phyloP scores from a whole-genome alignment of 2,329 filamentous ascomycete species.

The Penicillium sp. region DNA sequence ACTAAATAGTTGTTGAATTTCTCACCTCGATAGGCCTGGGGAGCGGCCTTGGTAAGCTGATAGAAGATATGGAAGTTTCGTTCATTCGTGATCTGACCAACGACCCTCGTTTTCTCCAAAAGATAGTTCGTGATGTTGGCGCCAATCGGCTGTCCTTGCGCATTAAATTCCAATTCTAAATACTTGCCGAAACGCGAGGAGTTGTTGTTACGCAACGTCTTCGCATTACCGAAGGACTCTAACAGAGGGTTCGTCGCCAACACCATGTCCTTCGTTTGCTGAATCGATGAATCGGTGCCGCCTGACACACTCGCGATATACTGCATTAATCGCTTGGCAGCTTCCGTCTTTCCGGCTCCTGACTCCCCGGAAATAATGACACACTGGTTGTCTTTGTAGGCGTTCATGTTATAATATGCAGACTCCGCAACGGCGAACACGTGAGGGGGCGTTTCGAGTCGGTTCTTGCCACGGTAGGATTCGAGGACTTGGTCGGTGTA shows the following conservation, averaged over 20 bases:
- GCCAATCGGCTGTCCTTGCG: constrained; percentile 83
- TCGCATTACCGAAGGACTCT: constrained; percentile 97
- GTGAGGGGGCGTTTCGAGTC: constrained; percentile 87
- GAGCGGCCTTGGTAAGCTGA: constrained; percentile 93
- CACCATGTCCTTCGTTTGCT: constrained; percentile 99
- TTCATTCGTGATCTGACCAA: constrained; percentile 91
- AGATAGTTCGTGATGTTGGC: constrained; percentile 98
- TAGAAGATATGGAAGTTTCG: constrained; percentile 99
- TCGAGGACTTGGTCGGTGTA: constrained; percentile 93
- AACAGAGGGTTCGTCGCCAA: constrained; percentile 94
- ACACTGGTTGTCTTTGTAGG: constrained; percentile 97
- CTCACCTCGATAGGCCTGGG: constrained; percentile 69
- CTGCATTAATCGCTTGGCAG: constrained; percentile 98
- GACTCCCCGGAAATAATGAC: constrained; percentile 99
- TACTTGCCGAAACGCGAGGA: constrained; percentile 98
- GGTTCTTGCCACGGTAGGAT: constrained; percentile 94
- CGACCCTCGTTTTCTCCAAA: constrained; percentile 90
- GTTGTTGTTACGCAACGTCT: constrained; percentile 97
- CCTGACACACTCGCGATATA: constrained; percentile 98
- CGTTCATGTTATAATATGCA: constrained; percentile 99
- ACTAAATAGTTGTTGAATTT: not conserved
- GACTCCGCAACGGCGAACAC: constrained; percentile 97
- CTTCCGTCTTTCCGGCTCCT: constrained; percentile 96
- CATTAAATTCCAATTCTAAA: constrained; percentile 93
- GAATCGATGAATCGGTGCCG: constrained; percentile 76